Evolutionary conservation across 1,139 yeast species (phyloP).

Genomic region (Trichomonascaceae sp.): DNA sequence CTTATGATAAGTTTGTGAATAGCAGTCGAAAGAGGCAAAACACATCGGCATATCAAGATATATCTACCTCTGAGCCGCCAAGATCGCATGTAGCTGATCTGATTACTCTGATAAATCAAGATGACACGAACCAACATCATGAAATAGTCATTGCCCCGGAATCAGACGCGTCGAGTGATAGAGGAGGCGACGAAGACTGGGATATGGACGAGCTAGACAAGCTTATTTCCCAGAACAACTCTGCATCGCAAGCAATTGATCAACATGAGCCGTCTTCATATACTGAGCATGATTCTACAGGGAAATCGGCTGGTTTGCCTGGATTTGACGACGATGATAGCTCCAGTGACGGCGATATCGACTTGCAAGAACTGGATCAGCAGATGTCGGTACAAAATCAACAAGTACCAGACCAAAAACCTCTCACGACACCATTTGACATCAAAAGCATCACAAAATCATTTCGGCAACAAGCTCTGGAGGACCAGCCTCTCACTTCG

Average conservation of each 20-base stretch:
- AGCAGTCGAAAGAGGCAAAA: conserved; percentile 4
- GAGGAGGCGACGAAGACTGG: conserved; percentile 5
- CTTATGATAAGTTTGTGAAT: conserved; percentile 1
- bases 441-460: conserved; percentile 6
- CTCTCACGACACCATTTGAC: neutral
- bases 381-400: neutral
- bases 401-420: neutral
- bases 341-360: conserved; percentile 4
- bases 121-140: neutral
- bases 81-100: conserved; percentile 3
- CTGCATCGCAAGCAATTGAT: neutral
- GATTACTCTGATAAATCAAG: neutral
- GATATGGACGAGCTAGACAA: conserved; percentile 7
- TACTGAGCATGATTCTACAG: neutral
- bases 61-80: neutral
- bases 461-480: conserved; percentile 10
- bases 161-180: conserved; percentile 1
- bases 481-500: conserved; percentile 12
- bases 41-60: neutral
- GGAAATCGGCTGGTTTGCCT: neutral
- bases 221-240: conserved; percentile 1
- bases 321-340: conserved; percentile 2
- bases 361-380: conserved; percentile 7
- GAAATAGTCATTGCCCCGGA: neutral
- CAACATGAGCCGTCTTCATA: neutral